These are phyloP conservation scores for Cetraspora pellucida DNA, from an alignment of 192 early-diverging fungal genomes.

Conservation along the genomic window DNA sequence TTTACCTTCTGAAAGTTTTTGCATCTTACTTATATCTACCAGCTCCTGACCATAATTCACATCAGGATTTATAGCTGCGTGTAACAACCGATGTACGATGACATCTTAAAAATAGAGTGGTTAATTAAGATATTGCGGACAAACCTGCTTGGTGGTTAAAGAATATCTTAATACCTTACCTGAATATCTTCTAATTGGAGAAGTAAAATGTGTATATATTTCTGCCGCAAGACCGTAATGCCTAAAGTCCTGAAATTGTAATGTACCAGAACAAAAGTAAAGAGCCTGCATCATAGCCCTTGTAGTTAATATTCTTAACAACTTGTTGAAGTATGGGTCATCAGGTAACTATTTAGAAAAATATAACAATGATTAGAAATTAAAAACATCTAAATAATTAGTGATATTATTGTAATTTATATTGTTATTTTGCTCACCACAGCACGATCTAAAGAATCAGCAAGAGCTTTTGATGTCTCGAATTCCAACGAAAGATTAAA, in stretches of 20 bases:
- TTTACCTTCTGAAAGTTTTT: conserved; percentile 80
- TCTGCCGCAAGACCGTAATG: conserved; percentile 93
- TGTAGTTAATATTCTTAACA: conserved; percentile 88
- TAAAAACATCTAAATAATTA: neutral
- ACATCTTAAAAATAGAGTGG: conserved; percentile 60
- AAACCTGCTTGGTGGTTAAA: neutral
- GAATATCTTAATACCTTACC: conserved; percentile 43
- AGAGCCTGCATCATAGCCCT: conserved; percentile 98
- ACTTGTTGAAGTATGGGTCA: conserved; percentile 96
- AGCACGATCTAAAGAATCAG: conserved; percentile 87
- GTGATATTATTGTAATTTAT: neutral
- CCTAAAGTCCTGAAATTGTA: conserved; percentile 60
- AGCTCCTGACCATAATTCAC: conserved; percentile 68
- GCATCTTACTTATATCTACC: conserved; percentile 79
- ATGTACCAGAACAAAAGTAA: conserved; percentile 93
- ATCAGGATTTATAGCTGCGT: conserved; percentile 52
- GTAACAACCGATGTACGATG: conserved; percentile 88
- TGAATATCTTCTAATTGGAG: conserved; percentile 98
- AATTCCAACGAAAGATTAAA: conserved; percentile 67
- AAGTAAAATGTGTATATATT: conserved; percentile 99
- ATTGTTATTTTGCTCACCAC: conserved; percentile 40
- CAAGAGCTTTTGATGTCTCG: conserved; percentile 75
- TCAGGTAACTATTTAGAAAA: conserved; percentile 56
- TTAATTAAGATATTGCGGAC: neutral
- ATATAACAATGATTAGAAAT: conserved; percentile 34